phyloP scores from a whole-genome alignment of 306 rosid genomes.

The Quercus mongolica region DNA sequence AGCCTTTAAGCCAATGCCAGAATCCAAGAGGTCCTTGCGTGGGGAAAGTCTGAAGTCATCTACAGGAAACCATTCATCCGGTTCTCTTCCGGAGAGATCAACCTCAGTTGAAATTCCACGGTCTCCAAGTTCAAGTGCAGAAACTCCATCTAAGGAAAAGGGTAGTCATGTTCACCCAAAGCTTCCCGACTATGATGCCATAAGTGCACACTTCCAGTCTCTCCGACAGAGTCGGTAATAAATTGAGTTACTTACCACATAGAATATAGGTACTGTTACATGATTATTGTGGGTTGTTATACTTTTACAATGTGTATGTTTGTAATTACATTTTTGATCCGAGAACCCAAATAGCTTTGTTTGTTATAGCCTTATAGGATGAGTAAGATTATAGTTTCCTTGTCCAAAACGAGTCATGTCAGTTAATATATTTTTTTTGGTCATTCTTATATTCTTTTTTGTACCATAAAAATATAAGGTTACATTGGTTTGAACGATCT shows the following conservation, averaged over 20 bases:
- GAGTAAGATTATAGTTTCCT: not conserved
- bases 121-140: conserved; percentile 18
- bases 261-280: conserved; percentile 17
- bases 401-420: not conserved
- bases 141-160: conserved; percentile 38
- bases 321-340: conserved; percentile 18
- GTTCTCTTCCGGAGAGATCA: conserved; percentile 30
- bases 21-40: conserved; percentile 28
- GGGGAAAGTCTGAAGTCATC: conserved; percentile 34
- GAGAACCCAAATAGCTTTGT: conserved; percentile 18
- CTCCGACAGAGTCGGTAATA: conserved; percentile 52
- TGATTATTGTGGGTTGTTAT: conserved; percentile 13
- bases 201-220: conserved; percentile 63
- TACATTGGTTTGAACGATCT: not conserved
- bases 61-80: conserved; percentile 22
- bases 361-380: not conserved
- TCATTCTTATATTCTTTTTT: not conserved
- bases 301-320: conserved; percentile 10
- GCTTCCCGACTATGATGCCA: conserved; percentile 75
- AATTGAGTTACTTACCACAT: conserved; percentile 21
- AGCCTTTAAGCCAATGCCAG: conserved; percentile 27
- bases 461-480: not conserved
- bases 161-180: conserved; percentile 79
- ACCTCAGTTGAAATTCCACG: conserved; percentile 31
- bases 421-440: not conserved